phyloP scores from a whole-genome alignment of 805 yeast species.

The Ogataea kodamae region DNA sequence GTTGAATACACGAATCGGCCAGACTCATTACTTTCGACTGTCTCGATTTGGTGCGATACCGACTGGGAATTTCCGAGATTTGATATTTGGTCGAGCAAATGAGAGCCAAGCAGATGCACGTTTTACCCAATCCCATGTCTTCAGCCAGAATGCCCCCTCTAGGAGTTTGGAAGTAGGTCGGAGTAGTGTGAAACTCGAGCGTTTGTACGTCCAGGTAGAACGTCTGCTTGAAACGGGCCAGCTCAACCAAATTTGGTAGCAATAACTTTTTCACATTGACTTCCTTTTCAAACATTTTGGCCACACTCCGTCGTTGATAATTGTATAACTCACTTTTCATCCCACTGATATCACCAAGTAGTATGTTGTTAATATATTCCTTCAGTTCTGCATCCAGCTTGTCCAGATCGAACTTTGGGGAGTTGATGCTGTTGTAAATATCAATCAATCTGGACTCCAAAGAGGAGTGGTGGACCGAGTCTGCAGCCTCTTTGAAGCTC shows the following conservation, averaged over 20 bases:
- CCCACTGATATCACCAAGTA: slow-evolving; percentile 39
- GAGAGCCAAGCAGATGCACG: slow-evolving; percentile 55
- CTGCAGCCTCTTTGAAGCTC: no score
- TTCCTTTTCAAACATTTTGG: slow-evolving; percentile 58
- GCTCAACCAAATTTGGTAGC: slow-evolving; percentile 22
- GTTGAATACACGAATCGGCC: slow-evolving; percentile 40
- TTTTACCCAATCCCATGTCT: slow-evolving; percentile 67
- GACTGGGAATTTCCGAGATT: slow-evolving; percentile 42
- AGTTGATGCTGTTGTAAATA: slow-evolving; percentile 36
- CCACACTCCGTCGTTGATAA: slow-evolving; percentile 59
- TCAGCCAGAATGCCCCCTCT: slow-evolving; percentile 64
- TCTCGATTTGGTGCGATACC: slow-evolving; percentile 10
- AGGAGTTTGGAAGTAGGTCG: slow-evolving; percentile 46
- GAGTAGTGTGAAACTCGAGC: slow-evolving; percentile 31
- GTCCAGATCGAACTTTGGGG: slow-evolving; percentile 28
- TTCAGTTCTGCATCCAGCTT: slow-evolving; percentile 20
- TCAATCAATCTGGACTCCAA: slow-evolving; percentile 27
- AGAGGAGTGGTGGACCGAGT: no score
- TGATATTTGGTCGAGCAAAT: slow-evolving; percentile 55
- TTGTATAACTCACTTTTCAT: slow-evolving; percentile 49
- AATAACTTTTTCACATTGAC: slow-evolving; percentile 25
- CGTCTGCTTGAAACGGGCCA: slow-evolving; percentile 1
- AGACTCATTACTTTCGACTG: slow-evolving; percentile 29
- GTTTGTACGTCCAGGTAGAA: slow-evolving; percentile 38
- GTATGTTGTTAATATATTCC: slow-evolving; percentile 23